Evolutionary conservation across 2,329 filamentous ascomycete species (phyloP), one percentile per base, ranked within the genome.

Genomic region (Helotiales sp.): DNA sequence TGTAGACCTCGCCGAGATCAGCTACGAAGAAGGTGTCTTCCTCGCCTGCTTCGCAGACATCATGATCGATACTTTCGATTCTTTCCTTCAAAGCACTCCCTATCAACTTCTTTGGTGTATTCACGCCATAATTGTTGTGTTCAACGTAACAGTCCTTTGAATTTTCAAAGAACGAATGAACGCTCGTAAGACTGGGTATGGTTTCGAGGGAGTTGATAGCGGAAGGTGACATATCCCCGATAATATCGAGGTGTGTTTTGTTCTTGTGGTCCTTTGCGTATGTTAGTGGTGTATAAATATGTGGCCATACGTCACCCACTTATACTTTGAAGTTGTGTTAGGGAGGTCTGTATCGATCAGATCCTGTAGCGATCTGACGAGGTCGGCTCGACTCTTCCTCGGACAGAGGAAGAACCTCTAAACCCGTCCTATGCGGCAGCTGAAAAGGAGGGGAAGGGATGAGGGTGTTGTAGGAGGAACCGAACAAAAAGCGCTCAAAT

Each of bases 381-480:
- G 90, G 91, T 89, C 91, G 93, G 89, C 89, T 91, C 90, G 92
- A 96, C 91, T 95, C 95, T 96, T 93, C 95, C 95, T 93, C 93
- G 78, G 81, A 81, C 81, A 95, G 93, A 96, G 93, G 93, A 98
- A 98, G 93, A 96, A 93, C 89, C 90, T 87, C 84, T 85, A 86
- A 88, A 88, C 85, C 85, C 87, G 89, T 96, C 90, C 91, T 98
- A 99, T 99, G 93, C 95, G 95, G 95, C 95, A 98, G 93, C 91
- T 96, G 89, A 84, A 81, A 78, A 76, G 79, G 78, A 78, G 83
- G 77, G 75, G 83, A 82, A 76, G 81, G 82, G 75, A 76, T 73
- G 68, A 79, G 79, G 74, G 70, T 75, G 73, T 79, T 74, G 71
- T 74, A 73, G 69, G 75, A 74, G 68, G 73, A 73, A 74, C 81